A percentile compares a stretch with the other conserved stretches of the same genome.
These are phyloP conservation scores for Sporobolomyces phaffii DNA, from an alignment of 768 basidiomycete species.

Conservation along the genomic window DNA sequence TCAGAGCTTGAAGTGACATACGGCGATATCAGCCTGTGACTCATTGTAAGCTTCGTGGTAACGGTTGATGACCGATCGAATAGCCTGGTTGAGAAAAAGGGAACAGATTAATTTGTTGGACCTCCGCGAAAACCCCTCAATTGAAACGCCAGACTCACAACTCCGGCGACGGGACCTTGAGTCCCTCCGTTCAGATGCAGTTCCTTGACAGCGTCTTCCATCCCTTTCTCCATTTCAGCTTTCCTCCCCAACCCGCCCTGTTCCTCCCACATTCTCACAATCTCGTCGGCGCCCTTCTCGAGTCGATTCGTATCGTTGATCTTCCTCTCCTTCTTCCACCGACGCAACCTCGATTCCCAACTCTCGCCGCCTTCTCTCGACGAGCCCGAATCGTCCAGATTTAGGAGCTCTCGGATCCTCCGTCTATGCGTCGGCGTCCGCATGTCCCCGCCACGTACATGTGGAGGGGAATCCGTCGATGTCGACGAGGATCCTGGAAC, in stretches of 20 bases:
- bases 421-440: not conserved
- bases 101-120: too few relatives aligned
- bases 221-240: constrained; percentile 13
- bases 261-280: constrained; percentile 22
- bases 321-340: not conserved
- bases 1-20: constrained; percentile 7
- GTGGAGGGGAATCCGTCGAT: not conserved
- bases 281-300: constrained; percentile 20
- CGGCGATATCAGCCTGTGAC: constrained; percentile 13
- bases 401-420: constrained; percentile 16
- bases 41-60: constrained; percentile 30
- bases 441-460: not conserved
- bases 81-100: not conserved
- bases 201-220: constrained; percentile 20
- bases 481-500: not conserved
- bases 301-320: not conserved
- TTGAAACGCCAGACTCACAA: not conserved
- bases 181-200: constrained; percentile 6
- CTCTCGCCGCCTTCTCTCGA: constrained; percentile 1
- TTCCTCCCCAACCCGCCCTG: constrained; percentile 4
- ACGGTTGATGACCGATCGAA: constrained; percentile 27
- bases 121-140: too few relatives aligned
- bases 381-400: constrained; percentile 9
- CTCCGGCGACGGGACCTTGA: not conserved
- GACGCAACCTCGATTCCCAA: not conserved